Evolutionary conservation across 108 stramenopile species (phyloP).

Genomic region (Stephanodiscus triporus): DNA sequence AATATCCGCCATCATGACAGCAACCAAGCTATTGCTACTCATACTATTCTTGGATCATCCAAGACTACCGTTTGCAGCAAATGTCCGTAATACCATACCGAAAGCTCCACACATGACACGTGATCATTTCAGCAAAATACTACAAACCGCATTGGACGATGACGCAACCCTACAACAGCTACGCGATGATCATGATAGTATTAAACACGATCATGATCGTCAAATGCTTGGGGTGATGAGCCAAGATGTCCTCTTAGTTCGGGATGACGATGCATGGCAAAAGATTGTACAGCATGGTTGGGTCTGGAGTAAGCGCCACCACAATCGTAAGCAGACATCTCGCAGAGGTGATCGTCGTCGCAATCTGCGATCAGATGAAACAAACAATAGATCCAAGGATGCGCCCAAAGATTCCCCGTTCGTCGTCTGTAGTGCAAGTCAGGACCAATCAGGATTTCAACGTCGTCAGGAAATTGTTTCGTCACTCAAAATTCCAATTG

Average conservation of each 20-base stretch:
- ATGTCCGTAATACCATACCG: not conserved
- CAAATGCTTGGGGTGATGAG: not conserved
- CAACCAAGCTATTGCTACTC: not conserved
- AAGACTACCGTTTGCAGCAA: not conserved
- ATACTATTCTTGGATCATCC: not conserved
- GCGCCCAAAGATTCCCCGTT: conserved; percentile 15
- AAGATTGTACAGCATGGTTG: conserved; percentile 31
- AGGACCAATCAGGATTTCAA: conserved; percentile 26
- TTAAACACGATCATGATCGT: not conserved
- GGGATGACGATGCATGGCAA: conserved; percentile 16
- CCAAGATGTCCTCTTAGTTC: not conserved
- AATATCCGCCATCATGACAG: not conserved
- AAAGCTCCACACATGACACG: not conserved
- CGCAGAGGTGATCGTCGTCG: conserved; percentile 17
- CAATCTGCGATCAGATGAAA: conserved; percentile 16
- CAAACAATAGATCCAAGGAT: not conserved
- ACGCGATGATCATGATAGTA: not conserved
- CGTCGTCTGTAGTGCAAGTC: conserved; percentile 29
- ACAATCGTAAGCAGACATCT: not conserved
- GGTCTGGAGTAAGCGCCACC: conserved; percentile 8
- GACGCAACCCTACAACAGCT: conserved; percentile 17
- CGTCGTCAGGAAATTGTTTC: conserved; percentile 15
- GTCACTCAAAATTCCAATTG: conserved; percentile 11
- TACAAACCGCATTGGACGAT: conserved; percentile 32
- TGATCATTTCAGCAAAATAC: conserved; percentile 22